Evolutionary conservation across 2,329 filamentous ascomycete genomes (phyloP), one percentile per base, ranked within the genome.

Genomic region (Colletotrichum filicis): DNA sequence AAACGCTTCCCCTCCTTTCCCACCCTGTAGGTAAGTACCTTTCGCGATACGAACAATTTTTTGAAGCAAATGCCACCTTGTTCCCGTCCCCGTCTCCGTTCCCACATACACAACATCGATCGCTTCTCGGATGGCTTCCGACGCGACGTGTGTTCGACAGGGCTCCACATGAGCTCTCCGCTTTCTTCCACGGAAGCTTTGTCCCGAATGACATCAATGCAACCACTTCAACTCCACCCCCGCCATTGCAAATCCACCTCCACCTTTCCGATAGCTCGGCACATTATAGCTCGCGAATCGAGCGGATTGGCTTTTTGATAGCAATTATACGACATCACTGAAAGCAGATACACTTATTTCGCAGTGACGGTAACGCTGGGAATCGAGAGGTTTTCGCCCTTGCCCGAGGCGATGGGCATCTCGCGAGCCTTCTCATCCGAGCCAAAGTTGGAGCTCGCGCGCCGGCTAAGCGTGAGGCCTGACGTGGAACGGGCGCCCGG

Each of bases 391-490:
- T 46, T 61, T 37, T 68, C 69, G 19, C 70, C 70, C 65, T 74
- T 69, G 35, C 42, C 65, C 7, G 66, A 59, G 28, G 37, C 56
- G 30, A 69, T 32, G 12, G 73, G 73, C 73, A 74, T 74, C 70
- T 74, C 70, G 37, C 70, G 64, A 24, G 64, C 70, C 63, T 60
- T 74, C 52, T 71, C 71, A 3, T 71, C 74, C 24, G 42, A 55
- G 58, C 66, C 70, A 49, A 71, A 71, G 57, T 74, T 75, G 66
- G 71, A 74, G 67, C 74, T 74, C 24, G 74, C 63, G 46, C 64
- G 58, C 22, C 74, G 66, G 59, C 71, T 74, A 16, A 75, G 74
- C 26, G 66, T 64, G 28, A 65, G 28, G 3, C 66, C 65, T 16
- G 71, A 60, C 52, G 73, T 61, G 19, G 74, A 75, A 16, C 71